These are phyloP conservation scores for Malus hybrid DNA, from an alignment of 331 rosid species.

Conservation along the genomic window DNA sequence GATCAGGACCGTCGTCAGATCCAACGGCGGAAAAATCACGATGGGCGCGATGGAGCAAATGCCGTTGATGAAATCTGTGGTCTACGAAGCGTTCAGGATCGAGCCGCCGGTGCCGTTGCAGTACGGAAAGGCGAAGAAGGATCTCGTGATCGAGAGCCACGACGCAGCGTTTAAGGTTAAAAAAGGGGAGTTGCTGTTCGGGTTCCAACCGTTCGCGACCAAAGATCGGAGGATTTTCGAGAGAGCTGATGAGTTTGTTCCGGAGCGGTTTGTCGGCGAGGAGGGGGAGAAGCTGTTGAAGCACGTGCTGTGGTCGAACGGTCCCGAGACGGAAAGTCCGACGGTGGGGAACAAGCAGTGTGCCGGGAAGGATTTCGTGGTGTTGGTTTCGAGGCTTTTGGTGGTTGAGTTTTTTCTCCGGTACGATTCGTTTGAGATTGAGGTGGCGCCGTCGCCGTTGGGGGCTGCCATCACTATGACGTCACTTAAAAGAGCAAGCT, in stretches of 20 bases:
- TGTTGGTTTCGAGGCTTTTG: slow-evolving; percentile 46
- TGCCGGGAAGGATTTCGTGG: slow-evolving; percentile 73
- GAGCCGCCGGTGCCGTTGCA: slow-evolving; percentile 85
- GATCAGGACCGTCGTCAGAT: slow-evolving; percentile 44
- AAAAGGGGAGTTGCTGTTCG: slow-evolving; percentile 70
- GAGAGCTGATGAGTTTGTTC: slow-evolving; percentile 48
- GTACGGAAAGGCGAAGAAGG: slow-evolving; percentile 63
- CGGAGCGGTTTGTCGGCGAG: slow-evolving; percentile 72
- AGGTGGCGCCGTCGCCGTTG: slow-evolving; percentile 28
- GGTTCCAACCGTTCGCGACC: slow-evolving; percentile 88
- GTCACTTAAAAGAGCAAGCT: slow-evolving; percentile 60
- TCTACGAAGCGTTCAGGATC: slow-evolving; percentile 60
- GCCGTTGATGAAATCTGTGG: slow-evolving; percentile 82
- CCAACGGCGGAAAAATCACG: slow-evolving; percentile 58
- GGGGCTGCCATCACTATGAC: slow-evolving; percentile 60
- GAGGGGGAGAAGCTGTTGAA: slow-evolving; percentile 62
- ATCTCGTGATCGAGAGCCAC: slow-evolving; percentile 66
- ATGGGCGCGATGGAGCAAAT: slow-evolving; percentile 65
- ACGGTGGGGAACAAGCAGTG: slow-evolving; percentile 60
- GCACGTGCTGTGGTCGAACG: slow-evolving; percentile 90
- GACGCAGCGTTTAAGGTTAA: slow-evolving; percentile 68
- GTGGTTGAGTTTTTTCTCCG: slow-evolving; percentile 76
- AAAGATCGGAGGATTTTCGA: slow-evolving; percentile 75
- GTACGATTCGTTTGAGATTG: slow-evolving; percentile 61
- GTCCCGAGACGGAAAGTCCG: slow-evolving; percentile 60